phyloP scores from a whole-genome alignment of 192 early-diverging fungal species.

The Diversispora eburnea region DNA sequence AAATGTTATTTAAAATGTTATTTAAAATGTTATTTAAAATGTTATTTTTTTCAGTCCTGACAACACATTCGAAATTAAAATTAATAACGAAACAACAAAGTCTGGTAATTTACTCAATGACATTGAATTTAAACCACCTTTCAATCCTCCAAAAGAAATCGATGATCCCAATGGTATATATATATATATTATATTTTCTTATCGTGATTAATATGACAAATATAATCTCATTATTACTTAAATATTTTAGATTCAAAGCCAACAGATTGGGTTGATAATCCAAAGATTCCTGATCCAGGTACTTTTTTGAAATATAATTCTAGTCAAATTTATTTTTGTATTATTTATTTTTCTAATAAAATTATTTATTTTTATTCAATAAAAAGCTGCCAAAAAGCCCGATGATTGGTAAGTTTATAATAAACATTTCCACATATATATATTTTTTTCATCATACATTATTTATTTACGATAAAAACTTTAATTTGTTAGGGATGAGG shows the following conservation, averaged over 20 bases:
- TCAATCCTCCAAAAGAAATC: slow-evolving; percentile 86
- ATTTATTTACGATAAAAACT: neutral
- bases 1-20: neutral
- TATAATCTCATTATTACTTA: slow-evolving; percentile 39
- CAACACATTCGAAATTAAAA: slow-evolving; percentile 73
- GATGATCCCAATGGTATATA: slow-evolving; percentile 58
- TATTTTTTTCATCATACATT: neutral
- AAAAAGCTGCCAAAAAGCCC: slow-evolving; percentile 37
- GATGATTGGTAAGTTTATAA: slow-evolving; percentile 33
- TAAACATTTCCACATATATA: neutral
- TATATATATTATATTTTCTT: neutral
- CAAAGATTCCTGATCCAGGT: slow-evolving; percentile 74
- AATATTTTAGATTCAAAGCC: slow-evolving; percentile 69
- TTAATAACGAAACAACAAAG: slow-evolving; percentile 64
- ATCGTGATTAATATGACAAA: slow-evolving; percentile 31
- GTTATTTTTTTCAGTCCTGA: slow-evolving; percentile 50
- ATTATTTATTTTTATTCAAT: neutral
- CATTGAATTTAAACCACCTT: slow-evolving; percentile 77
- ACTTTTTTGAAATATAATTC: neutral
- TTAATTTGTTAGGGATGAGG: slow-evolving; percentile 60
- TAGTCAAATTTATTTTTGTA: neutral
- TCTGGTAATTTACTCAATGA: slow-evolving; percentile 72
- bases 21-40: neutral
- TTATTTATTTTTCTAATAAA: neutral
- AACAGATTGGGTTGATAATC: slow-evolving; percentile 82